These are phyloP conservation scores for Colletotrichum spaethianum DNA, from an alignment of 2,329 filamentous ascomycete species.

Conservation along the genomic window DNA sequence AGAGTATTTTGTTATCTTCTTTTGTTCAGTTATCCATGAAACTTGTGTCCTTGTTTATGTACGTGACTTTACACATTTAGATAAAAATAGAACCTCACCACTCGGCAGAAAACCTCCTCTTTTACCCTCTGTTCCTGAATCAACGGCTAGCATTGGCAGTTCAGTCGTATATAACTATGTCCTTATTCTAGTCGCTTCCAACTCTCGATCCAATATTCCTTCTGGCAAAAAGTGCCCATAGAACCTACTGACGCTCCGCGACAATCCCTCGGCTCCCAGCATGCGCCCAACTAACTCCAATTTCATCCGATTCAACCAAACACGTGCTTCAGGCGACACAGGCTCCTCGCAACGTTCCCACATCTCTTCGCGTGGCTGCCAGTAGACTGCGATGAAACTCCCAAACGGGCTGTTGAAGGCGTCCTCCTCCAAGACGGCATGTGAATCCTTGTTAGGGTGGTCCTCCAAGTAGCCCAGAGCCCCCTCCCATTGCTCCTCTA, in stretches of 20 bases:
- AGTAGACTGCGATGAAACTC: no score
- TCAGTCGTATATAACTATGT: neutral
- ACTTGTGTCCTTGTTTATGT: no score
- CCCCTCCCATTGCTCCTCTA: no score
- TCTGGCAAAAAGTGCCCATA: neutral
- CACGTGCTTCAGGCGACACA: constrained; percentile 2
- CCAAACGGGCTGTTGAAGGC: no score
- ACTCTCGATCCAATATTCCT: neutral
- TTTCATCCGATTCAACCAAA: neutral
- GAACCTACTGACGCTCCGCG: neutral
- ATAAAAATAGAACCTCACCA: no score
- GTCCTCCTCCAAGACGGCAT: no score
- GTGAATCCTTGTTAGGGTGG: no score
- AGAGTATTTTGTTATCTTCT: no score
- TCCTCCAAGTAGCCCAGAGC: no score
- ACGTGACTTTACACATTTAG: no score
- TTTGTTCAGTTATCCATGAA: no score
- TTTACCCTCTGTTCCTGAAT: neutral
- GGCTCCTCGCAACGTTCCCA: neutral
- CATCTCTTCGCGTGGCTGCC: neutral
- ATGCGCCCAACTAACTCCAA: neutral
- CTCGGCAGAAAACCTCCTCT: neutral
- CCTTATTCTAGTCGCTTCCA: neutral
- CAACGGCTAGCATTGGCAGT: neutral
- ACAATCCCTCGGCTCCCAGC: neutral